phyloP scores from a whole-genome alignment of 495 filamentous ascomycete genomes.

The Apiosordaria backusii region DNA sequence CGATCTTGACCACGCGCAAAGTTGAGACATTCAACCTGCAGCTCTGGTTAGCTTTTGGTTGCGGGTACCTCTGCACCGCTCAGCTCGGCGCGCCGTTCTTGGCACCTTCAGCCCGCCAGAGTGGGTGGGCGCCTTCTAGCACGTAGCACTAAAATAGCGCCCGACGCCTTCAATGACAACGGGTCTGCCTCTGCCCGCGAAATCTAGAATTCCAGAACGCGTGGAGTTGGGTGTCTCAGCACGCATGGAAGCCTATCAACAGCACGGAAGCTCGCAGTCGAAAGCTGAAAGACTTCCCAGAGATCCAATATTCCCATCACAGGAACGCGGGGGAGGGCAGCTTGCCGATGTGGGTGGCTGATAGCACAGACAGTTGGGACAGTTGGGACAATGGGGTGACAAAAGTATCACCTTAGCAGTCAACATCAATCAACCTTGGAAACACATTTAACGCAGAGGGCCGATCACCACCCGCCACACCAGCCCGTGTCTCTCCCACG shows the following conservation, averaged over 20 bases:
- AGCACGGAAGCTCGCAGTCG: background rate
- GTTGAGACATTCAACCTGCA: conserved; percentile 7
- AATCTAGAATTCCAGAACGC: conserved; percentile 7
- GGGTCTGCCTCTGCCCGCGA: background rate
- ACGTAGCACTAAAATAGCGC: conserved; percentile 10
- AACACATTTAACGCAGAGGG: no score
- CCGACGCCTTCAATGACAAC: background rate
- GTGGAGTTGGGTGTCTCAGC: background rate
- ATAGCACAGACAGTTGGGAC: no score
- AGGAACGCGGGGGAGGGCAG: background rate
- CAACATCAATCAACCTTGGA: background rate
- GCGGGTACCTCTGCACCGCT: conserved; percentile 3
- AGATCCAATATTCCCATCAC: background rate
- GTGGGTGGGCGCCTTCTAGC: background rate
- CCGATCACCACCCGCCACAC: background rate
- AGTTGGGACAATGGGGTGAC: no score
- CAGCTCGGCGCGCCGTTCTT: background rate
- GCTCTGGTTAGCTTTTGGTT: conserved; percentile 3
- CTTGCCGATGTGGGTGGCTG: background rate
- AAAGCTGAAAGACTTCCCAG: background rate
- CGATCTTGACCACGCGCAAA: conserved; percentile 1
- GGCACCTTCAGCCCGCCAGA: background rate
- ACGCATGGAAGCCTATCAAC: background rate
- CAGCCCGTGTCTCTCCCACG: background rate
- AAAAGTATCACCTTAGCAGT: background rate